Conservation (phyloP, 495 filamentous ascomycete species). For the Physcia stellaris region DNA sequence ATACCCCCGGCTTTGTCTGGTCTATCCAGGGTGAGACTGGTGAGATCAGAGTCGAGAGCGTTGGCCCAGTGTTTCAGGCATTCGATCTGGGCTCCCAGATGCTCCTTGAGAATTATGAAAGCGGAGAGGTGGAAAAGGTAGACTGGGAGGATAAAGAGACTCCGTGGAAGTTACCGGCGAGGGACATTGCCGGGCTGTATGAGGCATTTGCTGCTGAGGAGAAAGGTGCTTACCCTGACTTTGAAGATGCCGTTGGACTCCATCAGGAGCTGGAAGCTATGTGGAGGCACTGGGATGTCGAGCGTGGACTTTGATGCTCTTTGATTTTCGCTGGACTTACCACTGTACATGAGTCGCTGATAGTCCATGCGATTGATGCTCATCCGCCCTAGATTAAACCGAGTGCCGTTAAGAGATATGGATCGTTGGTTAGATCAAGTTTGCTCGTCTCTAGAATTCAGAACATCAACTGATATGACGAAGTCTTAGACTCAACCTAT, state of each 20-base stretch:
- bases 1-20: conserved; percentile 36
- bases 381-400: too few relatives aligned
- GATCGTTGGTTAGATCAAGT: too few relatives aligned
- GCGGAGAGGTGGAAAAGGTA: conserved; percentile 27
- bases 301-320: too few relatives aligned
- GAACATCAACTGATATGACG: too few relatives aligned
- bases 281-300: too few relatives aligned
- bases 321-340: too few relatives aligned
- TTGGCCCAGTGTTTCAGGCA: conserved; percentile 23
- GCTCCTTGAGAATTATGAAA: conserved; percentile 28
- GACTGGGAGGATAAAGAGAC: conserved; percentile 29
- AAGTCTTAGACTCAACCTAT: too few relatives aligned
- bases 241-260: conserved; percentile 17
- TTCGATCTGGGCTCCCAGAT: conserved; percentile 23
- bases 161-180: conserved; percentile 19
- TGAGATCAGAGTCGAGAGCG: conserved; percentile 34
- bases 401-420: too few relatives aligned
- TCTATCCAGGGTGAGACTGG: conserved; percentile 40
- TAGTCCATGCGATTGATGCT: too few relatives aligned
- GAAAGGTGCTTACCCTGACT: conserved; percentile 22
- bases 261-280: conserved; percentile 6
- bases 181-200: conserved; percentile 35
- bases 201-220: conserved; percentile 29
- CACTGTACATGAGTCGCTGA: too few relatives aligned
- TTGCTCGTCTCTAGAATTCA: too few relatives aligned